Percentiles rank a stretch among this genome's conserved stretches.
phyloP scores from a whole-genome alignment of 345 rosid species.

The Iberis pinnata region DNA sequence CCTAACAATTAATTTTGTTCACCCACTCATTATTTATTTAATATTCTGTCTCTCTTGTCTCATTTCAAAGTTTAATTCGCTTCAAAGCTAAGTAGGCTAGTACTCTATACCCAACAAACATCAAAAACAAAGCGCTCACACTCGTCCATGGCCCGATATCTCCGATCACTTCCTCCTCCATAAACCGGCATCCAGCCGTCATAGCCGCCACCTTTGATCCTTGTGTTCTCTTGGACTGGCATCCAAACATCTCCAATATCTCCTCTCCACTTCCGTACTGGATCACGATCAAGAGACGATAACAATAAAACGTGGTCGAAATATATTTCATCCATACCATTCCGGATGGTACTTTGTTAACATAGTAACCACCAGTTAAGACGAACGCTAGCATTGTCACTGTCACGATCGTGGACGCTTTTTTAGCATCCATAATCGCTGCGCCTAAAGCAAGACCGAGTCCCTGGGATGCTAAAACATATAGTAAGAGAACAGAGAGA shows the following conservation, averaged over 20 bases:
- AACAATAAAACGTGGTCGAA: slow-evolving; percentile 67
- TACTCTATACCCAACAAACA: slow-evolving; percentile 77
- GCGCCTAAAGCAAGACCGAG: slow-evolving; percentile 84
- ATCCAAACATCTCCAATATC: slow-evolving; percentile 44
- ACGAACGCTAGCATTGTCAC: slow-evolving; percentile 87
- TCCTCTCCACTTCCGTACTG: slow-evolving; percentile 58
- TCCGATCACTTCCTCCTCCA: slow-evolving; percentile 60
- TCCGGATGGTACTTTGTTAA: slow-evolving; percentile 65
- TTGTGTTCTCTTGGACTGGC: slow-evolving; percentile 18
- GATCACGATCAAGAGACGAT: slow-evolving; percentile 49
- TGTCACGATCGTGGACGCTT: slow-evolving; percentile 75
- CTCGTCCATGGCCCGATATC: slow-evolving; percentile 48
- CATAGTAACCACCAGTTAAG: slow-evolving; percentile 77
- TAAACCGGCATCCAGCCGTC: slow-evolving; percentile 42
- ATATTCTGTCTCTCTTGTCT: background rate
- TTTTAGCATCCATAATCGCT: slow-evolving; percentile 81
- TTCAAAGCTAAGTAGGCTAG: slow-evolving; percentile 76
- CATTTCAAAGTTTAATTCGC: slow-evolving; percentile 37
- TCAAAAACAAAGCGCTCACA: slow-evolving; percentile 41
- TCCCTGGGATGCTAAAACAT: slow-evolving; percentile 83
- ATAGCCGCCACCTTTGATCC: background rate
- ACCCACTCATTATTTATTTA: slow-evolving; percentile 28
- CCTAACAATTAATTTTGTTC: slow-evolving; percentile 17
- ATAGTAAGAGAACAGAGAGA: slow-evolving; percentile 51
- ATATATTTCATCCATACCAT: slow-evolving; percentile 75